Conservation (phyloP, 2,329 filamentous ascomycete genomes). For the Alternaria dauci region DNA sequence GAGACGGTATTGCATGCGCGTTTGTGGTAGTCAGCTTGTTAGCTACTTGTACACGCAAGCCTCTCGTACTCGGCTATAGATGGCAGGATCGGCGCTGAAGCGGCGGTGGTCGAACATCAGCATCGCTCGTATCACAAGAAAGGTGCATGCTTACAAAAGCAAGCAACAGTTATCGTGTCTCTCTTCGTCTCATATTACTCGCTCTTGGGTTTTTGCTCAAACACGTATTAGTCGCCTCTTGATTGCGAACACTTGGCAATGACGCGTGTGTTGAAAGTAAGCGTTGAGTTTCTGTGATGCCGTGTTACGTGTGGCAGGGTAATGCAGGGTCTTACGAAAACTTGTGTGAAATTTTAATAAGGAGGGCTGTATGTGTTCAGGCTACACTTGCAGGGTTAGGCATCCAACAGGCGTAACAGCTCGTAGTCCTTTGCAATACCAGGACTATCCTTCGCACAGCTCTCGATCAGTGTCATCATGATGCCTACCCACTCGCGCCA, state of each 20-base stretch:
- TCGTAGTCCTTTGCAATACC: slow-evolving; percentile 48
- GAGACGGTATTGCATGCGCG: slow-evolving; percentile 1
- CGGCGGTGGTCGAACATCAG: neutral
- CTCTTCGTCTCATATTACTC: neutral
- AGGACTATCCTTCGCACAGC: slow-evolving; percentile 44
- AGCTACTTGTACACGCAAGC: slow-evolving; percentile 16
- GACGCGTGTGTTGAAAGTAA: neutral
- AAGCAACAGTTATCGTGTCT: neutral
- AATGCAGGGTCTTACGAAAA: slow-evolving; percentile 1
- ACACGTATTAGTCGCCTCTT: neutral
- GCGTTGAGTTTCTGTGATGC: neutral
- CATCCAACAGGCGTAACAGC: slow-evolving; percentile 42
- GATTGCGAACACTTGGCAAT: neutral
- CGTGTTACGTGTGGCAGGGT: slow-evolving; percentile 7
- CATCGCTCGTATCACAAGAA: slow-evolving; percentile 1
- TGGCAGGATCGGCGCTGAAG: slow-evolving; percentile 6
- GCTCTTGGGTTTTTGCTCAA: neutral
- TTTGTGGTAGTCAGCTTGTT: slow-evolving; percentile 2
- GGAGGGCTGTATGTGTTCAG: neutral
- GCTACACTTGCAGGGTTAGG: neutral
- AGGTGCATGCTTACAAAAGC: neutral
- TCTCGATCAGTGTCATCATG: slow-evolving; percentile 48
- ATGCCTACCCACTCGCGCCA: slow-evolving; percentile 49
- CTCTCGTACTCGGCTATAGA: slow-evolving; percentile 11
- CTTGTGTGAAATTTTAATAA: neutral